Percentiles rank a stretch among this genome's conserved stretches.
Conservation (phyloP, 23 red algal genomes). For the Gracilaria gracilis region DNA sequence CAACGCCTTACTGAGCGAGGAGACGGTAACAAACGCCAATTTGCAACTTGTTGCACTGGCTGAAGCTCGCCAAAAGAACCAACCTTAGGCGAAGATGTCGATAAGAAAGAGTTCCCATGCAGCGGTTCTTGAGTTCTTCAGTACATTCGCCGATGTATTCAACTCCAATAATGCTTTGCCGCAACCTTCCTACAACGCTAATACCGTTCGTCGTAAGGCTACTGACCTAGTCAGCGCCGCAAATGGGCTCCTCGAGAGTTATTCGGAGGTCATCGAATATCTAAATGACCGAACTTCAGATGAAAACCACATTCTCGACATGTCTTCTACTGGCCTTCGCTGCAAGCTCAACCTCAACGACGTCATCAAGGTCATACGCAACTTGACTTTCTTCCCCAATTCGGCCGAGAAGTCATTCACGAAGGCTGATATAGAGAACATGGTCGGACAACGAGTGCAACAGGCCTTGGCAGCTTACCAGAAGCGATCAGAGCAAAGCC, state of each 20-base stretch:
- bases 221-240: background rate
- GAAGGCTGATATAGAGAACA: background rate
- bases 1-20: slow-evolving; percentile 7
- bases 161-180: background rate
- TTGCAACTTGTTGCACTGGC: slow-evolving; percentile 26
- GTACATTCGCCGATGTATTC: background rate
- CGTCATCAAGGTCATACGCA: background rate
- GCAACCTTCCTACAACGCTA: background rate
- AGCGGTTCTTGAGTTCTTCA: background rate
- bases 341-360: background rate
- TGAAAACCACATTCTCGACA: background rate
- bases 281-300: background rate
- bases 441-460: too few species aligned
- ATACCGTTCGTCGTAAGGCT: background rate
- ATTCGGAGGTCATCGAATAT: background rate
- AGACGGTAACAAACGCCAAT: slow-evolving; percentile 38
- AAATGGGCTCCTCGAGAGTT: background rate
- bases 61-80: background rate
- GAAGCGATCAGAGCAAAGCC: too few species aligned
- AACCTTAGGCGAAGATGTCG: background rate
- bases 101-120: background rate
- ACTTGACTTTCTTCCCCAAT: background rate
- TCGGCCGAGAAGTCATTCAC: background rate
- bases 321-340: background rate
- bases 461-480: background rate